phyloP scores from a whole-genome alignment of 1,284 basidiomycete genomes.

The Sparassis latifolia region DNA sequence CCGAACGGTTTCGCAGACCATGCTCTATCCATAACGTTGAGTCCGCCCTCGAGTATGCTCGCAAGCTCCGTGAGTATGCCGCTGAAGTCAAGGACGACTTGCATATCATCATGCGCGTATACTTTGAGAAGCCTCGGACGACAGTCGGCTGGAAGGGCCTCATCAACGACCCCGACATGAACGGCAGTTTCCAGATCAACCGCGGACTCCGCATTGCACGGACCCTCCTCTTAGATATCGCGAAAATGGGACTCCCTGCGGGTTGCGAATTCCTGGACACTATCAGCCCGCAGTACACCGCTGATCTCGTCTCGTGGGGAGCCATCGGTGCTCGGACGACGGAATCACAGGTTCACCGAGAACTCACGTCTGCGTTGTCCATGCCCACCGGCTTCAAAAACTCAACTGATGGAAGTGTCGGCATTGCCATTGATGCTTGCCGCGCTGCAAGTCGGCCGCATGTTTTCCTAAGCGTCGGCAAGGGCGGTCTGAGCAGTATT shows the following conservation, averaged over 20 bases:
- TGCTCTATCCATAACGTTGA: conserved; percentile 90
- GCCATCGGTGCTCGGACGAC: conserved; percentile 96
- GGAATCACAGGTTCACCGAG: conserved; percentile 94
- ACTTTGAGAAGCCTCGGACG: conserved; percentile 95
- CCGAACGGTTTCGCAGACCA: conserved; percentile 45
- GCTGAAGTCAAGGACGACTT: conserved; percentile 80
- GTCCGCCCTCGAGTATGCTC: conserved; percentile 81
- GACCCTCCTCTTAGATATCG: conserved; percentile 81
- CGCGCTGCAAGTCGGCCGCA: conserved; percentile 82
- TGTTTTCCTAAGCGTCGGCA: conserved; percentile 90
- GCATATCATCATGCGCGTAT: conserved; percentile 94
- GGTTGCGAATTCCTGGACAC: conserved; percentile 90
- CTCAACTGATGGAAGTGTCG: conserved; percentile 70
- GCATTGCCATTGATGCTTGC: conserved; percentile 88
- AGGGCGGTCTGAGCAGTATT: conserved; percentile 88
- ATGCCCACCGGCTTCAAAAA: conserved; percentile 88
- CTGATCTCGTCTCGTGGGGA: conserved; percentile 95
- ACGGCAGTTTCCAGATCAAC: conserved; percentile 90
- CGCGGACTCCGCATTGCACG: conserved; percentile 91
- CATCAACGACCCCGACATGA: conserved; percentile 91
- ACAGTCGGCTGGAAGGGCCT: conserved; percentile 99
- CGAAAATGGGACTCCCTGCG: conserved; percentile 79
- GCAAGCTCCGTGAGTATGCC: conserved; percentile 75
- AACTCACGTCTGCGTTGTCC: conserved; percentile 77
- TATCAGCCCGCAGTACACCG: conserved; percentile 90